Conservation (phyloP, 768 basidiomycete genomes). For the Cystofilobasidium ferigula region DNA sequence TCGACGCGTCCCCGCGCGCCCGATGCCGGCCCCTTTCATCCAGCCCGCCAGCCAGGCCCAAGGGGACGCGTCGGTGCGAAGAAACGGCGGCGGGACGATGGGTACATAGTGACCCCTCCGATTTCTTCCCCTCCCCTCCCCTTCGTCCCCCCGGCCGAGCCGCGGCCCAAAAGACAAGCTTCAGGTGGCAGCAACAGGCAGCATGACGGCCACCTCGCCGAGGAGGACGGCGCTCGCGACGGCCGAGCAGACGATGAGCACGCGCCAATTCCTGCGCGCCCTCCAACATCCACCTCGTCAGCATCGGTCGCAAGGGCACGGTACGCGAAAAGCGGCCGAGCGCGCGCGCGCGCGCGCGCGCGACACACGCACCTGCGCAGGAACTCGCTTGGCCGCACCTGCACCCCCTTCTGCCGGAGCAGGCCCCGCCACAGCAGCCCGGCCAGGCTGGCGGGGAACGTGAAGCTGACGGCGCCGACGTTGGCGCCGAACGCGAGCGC, state of each 20-base stretch:
- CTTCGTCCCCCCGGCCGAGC: no score
- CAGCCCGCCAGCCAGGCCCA: no score
- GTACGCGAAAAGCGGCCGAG: neutral
- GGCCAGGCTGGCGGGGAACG: constrained; percentile 77
- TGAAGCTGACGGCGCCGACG: constrained; percentile 79
- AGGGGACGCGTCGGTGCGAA: no score
- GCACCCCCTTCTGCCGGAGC: constrained; percentile 58
- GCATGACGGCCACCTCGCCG: constrained; percentile 50
- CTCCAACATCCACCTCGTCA: neutral
- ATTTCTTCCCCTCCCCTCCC: no score
- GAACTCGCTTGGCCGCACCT: constrained; percentile 54
- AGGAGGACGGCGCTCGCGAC: constrained; percentile 60
- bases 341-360: no score
- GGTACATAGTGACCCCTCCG: no score
- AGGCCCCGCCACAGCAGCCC: constrained; percentile 75
- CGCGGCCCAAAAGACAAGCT: no score
- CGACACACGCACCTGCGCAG: constrained; percentile 38
- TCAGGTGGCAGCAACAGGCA: no score
- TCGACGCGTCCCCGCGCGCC: no score
- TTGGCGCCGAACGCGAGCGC: constrained; percentile 73
- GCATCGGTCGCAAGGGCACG: neutral
- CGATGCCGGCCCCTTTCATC: no score
- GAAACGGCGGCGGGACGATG: no score
- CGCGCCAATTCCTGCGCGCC: constrained; percentile 47
- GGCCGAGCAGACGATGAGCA: constrained; percentile 51